Evolutionary conservation across 208 protist genomes (phyloP).

Genomic region (Leishmania tarentolae): DNA sequence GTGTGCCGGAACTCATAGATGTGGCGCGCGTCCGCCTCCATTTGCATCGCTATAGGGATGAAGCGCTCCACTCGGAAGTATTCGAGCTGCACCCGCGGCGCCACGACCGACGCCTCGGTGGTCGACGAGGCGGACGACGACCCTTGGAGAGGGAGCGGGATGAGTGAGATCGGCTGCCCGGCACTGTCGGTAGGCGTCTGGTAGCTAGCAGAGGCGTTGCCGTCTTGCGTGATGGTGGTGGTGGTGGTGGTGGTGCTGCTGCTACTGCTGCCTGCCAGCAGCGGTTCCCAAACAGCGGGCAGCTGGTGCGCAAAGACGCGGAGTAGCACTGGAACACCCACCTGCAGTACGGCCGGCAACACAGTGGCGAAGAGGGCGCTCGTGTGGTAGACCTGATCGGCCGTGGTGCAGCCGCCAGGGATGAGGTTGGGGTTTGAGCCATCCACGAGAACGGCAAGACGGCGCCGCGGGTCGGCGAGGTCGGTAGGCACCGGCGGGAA

Average conservation of each 20-base stretch:
- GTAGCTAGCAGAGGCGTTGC: neutral
- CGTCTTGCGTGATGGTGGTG: neutral
- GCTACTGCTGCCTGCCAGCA: conserved; percentile 31
- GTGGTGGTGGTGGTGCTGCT: neutral
- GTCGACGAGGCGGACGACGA: neutral
- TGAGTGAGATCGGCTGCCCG: neutral
- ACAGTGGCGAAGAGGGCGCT: conserved; percentile 58
- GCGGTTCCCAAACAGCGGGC: conserved; percentile 61
- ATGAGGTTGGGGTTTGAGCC: conserved; percentile 61
- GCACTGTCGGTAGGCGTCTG: neutral
- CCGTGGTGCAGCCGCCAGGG: conserved; percentile 12
- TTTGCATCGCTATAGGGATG: conserved; percentile 88
- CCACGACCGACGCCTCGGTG: neutral
- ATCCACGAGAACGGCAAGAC: conserved; percentile 80
- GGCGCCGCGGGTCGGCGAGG: conserved; percentile 69
- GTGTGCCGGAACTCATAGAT: conserved; percentile 70
- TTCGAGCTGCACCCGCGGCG: conserved; percentile 46
- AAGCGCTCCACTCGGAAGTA: conserved; percentile 88
- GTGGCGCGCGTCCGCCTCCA: conserved; percentile 86
- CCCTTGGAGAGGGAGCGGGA: neutral
- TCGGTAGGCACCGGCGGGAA: conserved; percentile 62
- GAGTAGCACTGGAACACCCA: conserved; percentile 80
- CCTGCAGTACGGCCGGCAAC: conserved; percentile 61
- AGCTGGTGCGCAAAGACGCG: conserved; percentile 80
- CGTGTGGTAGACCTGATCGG: conserved; percentile 18